phyloP scores from a whole-genome alignment of 1,284 basidiomycete species.

The Puccinia triticina region DNA sequence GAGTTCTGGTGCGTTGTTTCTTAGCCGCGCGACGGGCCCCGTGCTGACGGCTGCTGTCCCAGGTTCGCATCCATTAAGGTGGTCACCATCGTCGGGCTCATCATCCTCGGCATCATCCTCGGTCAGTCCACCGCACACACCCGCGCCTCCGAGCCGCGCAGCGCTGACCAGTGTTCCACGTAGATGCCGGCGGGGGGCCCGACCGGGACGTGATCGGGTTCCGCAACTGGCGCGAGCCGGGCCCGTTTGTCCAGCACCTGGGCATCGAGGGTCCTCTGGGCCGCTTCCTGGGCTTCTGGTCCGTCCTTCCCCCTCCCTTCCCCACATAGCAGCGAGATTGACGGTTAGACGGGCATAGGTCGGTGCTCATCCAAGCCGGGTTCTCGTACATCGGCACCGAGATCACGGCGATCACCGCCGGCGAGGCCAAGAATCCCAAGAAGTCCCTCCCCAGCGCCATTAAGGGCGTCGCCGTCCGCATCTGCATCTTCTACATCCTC shows the following conservation, averaged over 20 bases:
- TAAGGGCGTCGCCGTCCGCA: conserved; percentile 72
- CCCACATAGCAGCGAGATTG: too few species aligned
- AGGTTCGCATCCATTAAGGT: conserved; percentile 74
- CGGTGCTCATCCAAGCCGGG: conserved; percentile 58
- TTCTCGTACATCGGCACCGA: conserved; percentile 61
- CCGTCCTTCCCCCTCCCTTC: too few species aligned
- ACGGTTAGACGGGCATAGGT: too few species aligned
- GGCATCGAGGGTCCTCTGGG: conserved; percentile 41
- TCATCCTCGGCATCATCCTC: conserved; percentile 43
- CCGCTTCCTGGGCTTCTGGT: conserved; percentile 47
- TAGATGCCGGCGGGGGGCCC: conserved; percentile 46
- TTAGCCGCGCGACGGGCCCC: too few species aligned
- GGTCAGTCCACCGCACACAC: not conserved
- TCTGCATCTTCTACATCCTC: conserved; percentile 62
- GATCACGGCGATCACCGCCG: conserved; percentile 60
- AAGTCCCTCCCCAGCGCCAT: conserved; percentile 57
- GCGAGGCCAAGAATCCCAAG: conserved; percentile 61
- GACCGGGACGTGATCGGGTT: conserved; percentile 54
- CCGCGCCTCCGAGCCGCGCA: too few species aligned
- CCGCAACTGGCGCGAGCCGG: conserved; percentile 61
- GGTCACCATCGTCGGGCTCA: conserved; percentile 66
- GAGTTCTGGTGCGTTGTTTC: conserved; percentile 39
- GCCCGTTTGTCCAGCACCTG: conserved; percentile 62
- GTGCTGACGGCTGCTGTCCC: too few species aligned
- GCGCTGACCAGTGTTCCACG: too few species aligned